Conservation (phyloP, 176 grass and related monocot genomes). For the Chrysopogon serrulatus region DNA sequence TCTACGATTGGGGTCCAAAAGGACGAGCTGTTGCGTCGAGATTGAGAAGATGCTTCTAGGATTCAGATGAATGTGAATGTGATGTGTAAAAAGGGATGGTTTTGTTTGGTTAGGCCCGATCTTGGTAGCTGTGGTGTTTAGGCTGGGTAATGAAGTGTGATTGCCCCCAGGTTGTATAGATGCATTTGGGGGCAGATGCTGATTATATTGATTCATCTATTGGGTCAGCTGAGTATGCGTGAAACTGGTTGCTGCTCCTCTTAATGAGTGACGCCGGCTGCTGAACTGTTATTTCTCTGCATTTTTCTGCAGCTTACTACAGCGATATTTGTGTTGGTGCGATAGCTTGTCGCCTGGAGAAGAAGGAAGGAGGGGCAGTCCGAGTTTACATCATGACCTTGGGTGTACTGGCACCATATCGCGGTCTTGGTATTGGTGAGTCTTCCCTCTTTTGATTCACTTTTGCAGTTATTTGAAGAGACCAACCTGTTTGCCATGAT, state of each 20-base stretch:
- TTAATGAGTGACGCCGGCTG: neutral
- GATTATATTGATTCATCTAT: neutral
- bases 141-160: neutral
- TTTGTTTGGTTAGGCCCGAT: slow-evolving; percentile 9
- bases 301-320: slow-evolving; percentile 76
- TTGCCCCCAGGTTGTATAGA: neutral
- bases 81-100: neutral
- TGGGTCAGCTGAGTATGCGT: neutral
- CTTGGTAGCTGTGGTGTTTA: neutral
- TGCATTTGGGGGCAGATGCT: neutral
- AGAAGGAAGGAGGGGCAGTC: slow-evolving; percentile 76
- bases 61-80: slow-evolving; percentile 10
- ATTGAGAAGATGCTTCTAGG: slow-evolving; percentile 1
- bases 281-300: slow-evolving; percentile 8
- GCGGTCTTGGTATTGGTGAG: slow-evolving; percentile 87
- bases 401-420: slow-evolving; percentile 93
- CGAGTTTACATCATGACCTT: slow-evolving; percentile 97
- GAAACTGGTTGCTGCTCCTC: neutral
- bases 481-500: neutral
- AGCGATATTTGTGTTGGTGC: slow-evolving; percentile 95
- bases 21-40: neutral
- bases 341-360: slow-evolving; percentile 90
- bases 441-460: neutral
- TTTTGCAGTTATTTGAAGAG: slow-evolving; percentile 7
- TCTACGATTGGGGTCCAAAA: neutral